Conservation (phyloP, 805 yeast species). For the Candida nanaspora region DNA sequence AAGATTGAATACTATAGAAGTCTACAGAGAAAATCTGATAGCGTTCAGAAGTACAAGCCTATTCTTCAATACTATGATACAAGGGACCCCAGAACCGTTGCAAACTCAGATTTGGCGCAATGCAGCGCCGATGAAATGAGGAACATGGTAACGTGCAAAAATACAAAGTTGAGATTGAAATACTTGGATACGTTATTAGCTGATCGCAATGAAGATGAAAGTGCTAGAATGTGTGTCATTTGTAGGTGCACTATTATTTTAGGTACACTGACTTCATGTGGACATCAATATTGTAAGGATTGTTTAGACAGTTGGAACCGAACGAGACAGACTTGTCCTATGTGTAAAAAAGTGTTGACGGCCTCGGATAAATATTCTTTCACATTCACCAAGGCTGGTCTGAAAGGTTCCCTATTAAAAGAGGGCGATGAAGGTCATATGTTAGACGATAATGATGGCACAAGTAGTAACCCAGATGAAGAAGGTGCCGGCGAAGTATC, state of each 20-base stretch:
- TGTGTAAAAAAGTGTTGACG: constrained; percentile 57
- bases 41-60: constrained; percentile 47
- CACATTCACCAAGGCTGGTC: constrained; percentile 47
- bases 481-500: not conserved
- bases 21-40: constrained; percentile 81
- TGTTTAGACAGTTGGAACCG: constrained; percentile 71
- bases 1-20: constrained; percentile 78
- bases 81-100: constrained; percentile 15
- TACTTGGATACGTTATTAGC: constrained; percentile 38
- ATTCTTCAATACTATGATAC: constrained; percentile 6
- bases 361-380: constrained; percentile 58
- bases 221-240: constrained; percentile 54
- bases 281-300: constrained; percentile 81
- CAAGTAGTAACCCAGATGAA: not conserved
- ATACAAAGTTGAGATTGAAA: constrained; percentile 32
- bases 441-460: too few relatives aligned
- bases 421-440: constrained; percentile 12
- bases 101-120: constrained; percentile 13
- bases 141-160: not conserved
- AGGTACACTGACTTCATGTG: constrained; percentile 85
- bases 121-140: too few relatives aligned
- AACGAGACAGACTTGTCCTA: constrained; percentile 59
- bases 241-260: constrained; percentile 63
- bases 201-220: constrained; percentile 20
- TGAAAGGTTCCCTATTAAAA: constrained; percentile 39